phyloP scores from a whole-genome alignment of 495 filamentous ascomycete genomes.

The Xylaria palmicola region DNA sequence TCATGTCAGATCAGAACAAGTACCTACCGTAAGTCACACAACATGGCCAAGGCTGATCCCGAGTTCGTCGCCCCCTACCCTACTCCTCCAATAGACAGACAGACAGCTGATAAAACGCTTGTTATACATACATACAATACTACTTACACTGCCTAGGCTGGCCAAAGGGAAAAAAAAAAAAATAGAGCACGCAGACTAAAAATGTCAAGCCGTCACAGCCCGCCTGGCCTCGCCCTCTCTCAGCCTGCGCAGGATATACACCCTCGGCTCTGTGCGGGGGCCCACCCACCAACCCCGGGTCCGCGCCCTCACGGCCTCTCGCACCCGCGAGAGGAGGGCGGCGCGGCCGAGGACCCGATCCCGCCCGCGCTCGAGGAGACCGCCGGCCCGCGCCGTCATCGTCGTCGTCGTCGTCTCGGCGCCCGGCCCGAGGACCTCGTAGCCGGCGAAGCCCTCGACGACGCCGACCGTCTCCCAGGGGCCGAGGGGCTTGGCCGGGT shows the following conservation, averaged over 20 bases:
- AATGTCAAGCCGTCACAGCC: slow-evolving; percentile 25
- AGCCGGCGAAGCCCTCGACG: slow-evolving; percentile 68
- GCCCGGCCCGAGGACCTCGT: slow-evolving; percentile 60
- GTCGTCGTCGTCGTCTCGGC: not conserved
- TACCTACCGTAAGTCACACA: too few relatives aligned
- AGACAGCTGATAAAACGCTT: not conserved
- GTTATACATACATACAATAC: not conserved
- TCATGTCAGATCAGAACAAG: too few relatives aligned
- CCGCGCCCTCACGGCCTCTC: slow-evolving; percentile 31
- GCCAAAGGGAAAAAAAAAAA: not conserved
- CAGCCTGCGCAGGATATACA: slow-evolving; percentile 56
- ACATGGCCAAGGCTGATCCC: too few relatives aligned
- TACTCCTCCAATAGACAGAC: too few relatives aligned
- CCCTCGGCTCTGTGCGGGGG: slow-evolving; percentile 56
- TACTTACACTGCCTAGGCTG: not conserved
- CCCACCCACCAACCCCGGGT: slow-evolving; percentile 66
- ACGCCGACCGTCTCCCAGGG: slow-evolving; percentile 70
- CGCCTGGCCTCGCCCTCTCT: slow-evolving; percentile 30
- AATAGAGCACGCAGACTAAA: not conserved
- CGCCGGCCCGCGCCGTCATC: slow-evolving; percentile 9
- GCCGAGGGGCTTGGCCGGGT: slow-evolving; percentile 51
- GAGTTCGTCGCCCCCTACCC: too few relatives aligned
- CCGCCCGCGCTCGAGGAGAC: slow-evolving; percentile 32
- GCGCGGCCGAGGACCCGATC: slow-evolving; percentile 35
- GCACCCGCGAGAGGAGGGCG: slow-evolving; percentile 27